Evolutionary conservation across 768 basidiomycete species (phyloP).

Genomic region (Cantharellus anzutake): DNA sequence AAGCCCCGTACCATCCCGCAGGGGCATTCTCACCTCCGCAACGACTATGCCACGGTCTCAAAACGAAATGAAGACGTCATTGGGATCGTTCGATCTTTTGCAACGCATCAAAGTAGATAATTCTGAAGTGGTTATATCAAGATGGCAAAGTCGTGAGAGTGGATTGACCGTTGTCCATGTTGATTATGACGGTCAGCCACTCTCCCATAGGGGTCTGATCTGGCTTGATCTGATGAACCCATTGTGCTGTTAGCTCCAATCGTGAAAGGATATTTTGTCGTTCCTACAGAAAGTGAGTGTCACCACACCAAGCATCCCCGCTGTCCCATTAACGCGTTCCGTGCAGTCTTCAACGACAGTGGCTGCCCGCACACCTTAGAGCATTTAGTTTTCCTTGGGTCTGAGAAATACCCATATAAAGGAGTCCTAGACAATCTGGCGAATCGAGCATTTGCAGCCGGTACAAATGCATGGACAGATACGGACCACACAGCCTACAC

Average conservation of each 20-base stretch:
- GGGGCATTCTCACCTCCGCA: too few relatives aligned
- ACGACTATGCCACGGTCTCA: too few relatives aligned
- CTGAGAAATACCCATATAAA: conserved; percentile 88
- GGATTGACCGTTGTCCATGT: conserved; percentile 84
- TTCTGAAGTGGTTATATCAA: conserved; percentile 63
- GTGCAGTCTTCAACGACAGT: conserved; percentile 74
- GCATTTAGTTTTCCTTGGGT: conserved; percentile 91
- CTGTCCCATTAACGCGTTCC: not conserved
- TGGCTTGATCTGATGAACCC: conserved; percentile 3
- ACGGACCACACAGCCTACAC: conserved; percentile 93
- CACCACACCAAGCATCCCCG: conserved; percentile 2
- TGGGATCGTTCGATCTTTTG: conserved; percentile 47
- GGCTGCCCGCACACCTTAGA: conserved; percentile 94
- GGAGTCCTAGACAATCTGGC: conserved; percentile 90
- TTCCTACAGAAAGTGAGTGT: conserved; percentile 69
- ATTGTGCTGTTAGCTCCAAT: conserved; percentile 40
- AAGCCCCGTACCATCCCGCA: too few relatives aligned
- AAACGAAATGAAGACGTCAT: not conserved
- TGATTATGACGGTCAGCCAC: conserved; percentile 57
- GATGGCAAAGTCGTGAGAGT: conserved; percentile 73
- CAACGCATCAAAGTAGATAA: conserved; percentile 58
- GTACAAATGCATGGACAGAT: conserved; percentile 74
- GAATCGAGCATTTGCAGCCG: conserved; percentile 81
- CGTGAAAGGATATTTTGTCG: conserved; percentile 79
- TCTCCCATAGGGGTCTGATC: conserved; percentile 1